Evolutionary conservation across 805 yeast species (phyloP).

Genomic region (Schizosaccharomyces octosporus): DNA sequence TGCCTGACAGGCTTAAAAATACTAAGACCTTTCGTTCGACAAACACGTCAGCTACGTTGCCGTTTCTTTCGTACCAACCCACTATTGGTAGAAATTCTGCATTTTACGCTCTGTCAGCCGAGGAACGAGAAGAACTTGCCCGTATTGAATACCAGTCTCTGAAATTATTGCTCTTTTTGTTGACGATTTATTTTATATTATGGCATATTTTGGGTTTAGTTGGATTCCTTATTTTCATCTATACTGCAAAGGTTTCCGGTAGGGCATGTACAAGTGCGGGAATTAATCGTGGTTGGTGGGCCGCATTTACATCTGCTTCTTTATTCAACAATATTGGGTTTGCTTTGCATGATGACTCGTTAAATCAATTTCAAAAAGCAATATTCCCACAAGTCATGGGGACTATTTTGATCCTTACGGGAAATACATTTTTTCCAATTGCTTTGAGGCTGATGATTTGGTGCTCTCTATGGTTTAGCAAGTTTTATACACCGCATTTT

Average conservation of each 20-base stretch:
- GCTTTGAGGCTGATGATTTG: conserved; percentile 30
- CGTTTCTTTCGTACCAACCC: conserved; percentile 72
- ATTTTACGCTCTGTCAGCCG: conserved; percentile 58
- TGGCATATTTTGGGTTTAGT: conserved; percentile 39
- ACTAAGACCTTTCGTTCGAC: conserved; percentile 4
- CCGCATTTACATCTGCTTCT: conserved; percentile 54
- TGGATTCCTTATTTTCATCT: conserved; percentile 27
- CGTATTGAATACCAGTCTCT: conserved; percentile 90
- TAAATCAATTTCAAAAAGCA: conserved; percentile 29
- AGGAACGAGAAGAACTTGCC: conserved; percentile 80
- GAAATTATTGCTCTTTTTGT: conserved; percentile 41
- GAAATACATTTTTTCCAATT: conserved; percentile 87
- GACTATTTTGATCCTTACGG: conserved; percentile 56
- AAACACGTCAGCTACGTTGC: conserved; percentile 21
- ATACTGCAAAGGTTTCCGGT: conserved; percentile 19
- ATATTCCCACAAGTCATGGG: conserved; percentile 39
- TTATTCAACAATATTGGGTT: conserved; percentile 68
- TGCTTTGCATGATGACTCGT: conserved; percentile 59
- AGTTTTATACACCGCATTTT: conserved; percentile 19
- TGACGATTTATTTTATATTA: conserved; percentile 38
- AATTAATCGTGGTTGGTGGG: conserved; percentile 77
- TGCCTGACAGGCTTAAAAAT: conserved; percentile 4
- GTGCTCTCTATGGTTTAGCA: conserved; percentile 22
- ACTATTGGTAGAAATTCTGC: conserved; percentile 79
- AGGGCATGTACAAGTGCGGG: conserved; percentile 28